Evolutionary conservation across 441 rosid genomes (phyloP).

Genomic region (Arabidopsis hybrid): DNA sequence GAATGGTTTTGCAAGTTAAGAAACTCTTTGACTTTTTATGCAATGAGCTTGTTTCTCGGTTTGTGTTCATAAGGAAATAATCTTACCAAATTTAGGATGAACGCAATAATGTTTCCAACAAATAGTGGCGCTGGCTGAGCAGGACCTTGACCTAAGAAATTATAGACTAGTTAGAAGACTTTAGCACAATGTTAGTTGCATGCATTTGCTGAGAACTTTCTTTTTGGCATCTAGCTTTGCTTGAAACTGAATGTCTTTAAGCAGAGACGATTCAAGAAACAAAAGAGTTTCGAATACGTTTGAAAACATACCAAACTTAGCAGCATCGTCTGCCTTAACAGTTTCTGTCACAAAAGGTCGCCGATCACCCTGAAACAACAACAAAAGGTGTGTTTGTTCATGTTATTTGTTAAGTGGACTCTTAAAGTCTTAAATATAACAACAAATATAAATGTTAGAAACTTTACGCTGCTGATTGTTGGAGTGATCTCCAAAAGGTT

Average conservation of each 20-base stretch:
- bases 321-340: constrained; percentile 92
- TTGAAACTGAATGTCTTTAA: not conserved
- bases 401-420: not conserved
- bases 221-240: not conserved
- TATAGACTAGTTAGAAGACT: not conserved
- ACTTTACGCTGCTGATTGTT: constrained; percentile 75
- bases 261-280: constrained; percentile 3
- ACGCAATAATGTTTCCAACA: constrained; percentile 83
- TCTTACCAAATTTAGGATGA: constrained; percentile 79
- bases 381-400: constrained; percentile 1
- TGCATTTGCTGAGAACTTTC: not conserved
- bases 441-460: constrained; percentile 21
- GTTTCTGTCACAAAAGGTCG: constrained; percentile 93
- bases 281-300: constrained; percentile 15
- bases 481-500: constrained; percentile 85
- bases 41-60: constrained; percentile 20
- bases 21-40: constrained; percentile 33
- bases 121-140: constrained; percentile 86
- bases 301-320: constrained; percentile 72
- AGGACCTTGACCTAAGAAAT: constrained; percentile 81
- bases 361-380: constrained; percentile 70
- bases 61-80: constrained; percentile 23
- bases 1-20: constrained; percentile 24
- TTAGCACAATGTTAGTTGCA: constrained; percentile 19
- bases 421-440: not conserved